A percentile compares a stretch with the other conserved stretches of the same genome.
phyloP scores from a whole-genome alignment of 1,284 basidiomycete genomes.

The Tilletia indica region DNA sequence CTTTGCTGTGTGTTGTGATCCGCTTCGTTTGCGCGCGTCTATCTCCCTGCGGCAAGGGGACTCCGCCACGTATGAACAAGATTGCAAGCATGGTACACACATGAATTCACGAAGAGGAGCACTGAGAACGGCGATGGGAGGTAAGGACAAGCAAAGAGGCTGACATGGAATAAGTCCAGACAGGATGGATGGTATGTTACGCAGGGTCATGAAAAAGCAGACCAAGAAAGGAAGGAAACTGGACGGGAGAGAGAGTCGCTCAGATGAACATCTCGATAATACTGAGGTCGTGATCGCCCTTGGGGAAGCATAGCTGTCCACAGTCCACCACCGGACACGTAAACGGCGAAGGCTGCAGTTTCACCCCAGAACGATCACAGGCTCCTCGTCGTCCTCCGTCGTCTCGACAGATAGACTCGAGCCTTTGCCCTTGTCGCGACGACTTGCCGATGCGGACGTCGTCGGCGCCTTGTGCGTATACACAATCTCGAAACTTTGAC shows the following conservation, averaged over 20 bases:
- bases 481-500: slow-evolving; percentile 11
- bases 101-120: no score
- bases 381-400: slow-evolving; percentile 1
- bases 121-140: no score
- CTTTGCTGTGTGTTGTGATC: no score
- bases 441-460: slow-evolving; percentile 19
- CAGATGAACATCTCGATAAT: slow-evolving; percentile 11
- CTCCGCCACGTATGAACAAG: no score
- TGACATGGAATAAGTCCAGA: no score
- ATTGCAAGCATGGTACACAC: no score
- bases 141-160: no score
- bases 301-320: slow-evolving; percentile 40
- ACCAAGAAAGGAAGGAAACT: neutral
- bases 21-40: no score
- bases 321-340: slow-evolving; percentile 44
- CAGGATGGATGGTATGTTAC: no score
- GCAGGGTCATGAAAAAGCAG: neutral
- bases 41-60: no score
- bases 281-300: slow-evolving; percentile 20
- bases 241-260: neutral
- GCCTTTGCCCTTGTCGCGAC: slow-evolving; percentile 25
- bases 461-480: slow-evolving; percentile 16
- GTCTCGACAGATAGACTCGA: slow-evolving; percentile 20
- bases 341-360: slow-evolving; percentile 33
- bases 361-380: neutral